Percentiles rank a stretch among this genome's conserved stretches.
Conservation (phyloP, 1,284 basidiomycete genomes). For the Irpex sp. region DNA sequence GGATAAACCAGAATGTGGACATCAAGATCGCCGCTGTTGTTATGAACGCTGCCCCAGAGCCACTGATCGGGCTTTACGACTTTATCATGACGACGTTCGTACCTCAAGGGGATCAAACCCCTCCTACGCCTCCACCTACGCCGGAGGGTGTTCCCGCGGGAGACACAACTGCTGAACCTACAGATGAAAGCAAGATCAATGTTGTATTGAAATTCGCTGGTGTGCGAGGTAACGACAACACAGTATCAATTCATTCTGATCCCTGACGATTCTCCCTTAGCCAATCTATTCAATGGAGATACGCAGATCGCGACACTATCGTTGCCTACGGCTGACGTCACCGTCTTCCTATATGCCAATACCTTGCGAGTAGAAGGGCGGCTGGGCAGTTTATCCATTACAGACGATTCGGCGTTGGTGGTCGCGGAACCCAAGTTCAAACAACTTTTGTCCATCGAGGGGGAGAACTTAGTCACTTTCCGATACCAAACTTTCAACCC, state of each 20-base stretch:
- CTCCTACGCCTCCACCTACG: constrained; percentile 10
- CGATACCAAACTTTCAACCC: constrained; percentile 93
- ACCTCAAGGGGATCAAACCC: constrained; percentile 36
- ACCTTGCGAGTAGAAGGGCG: constrained; percentile 82
- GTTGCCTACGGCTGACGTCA: constrained; percentile 89
- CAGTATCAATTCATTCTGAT: too few species aligned
- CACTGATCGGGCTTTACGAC: constrained; percentile 90
- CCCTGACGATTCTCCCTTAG: constrained; percentile 32
- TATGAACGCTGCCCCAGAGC: constrained; percentile 88
- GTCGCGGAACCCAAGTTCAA: constrained; percentile 72
- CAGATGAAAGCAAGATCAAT: constrained; percentile 62
- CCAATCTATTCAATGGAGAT: constrained; percentile 80
- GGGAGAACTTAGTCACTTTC: constrained; percentile 94
- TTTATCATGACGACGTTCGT: constrained; percentile 98
- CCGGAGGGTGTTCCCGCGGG: constrained; percentile 9
- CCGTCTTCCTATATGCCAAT: constrained; percentile 71
- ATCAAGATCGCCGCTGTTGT: constrained; percentile 92
- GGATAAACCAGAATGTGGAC: constrained; percentile 87
- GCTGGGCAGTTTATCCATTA: constrained; percentile 83
- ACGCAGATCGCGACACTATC: constrained; percentile 81
- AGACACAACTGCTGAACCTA: constrained; percentile 7
- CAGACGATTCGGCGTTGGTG: constrained; percentile 68
- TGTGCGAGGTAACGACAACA: constrained; percentile 60
- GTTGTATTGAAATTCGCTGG: constrained; percentile 86
- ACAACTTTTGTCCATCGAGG: constrained; percentile 91